Base-by-base conservation (phyloP, 441 rosid species). In the Erodium chrysanthum region DNA sequence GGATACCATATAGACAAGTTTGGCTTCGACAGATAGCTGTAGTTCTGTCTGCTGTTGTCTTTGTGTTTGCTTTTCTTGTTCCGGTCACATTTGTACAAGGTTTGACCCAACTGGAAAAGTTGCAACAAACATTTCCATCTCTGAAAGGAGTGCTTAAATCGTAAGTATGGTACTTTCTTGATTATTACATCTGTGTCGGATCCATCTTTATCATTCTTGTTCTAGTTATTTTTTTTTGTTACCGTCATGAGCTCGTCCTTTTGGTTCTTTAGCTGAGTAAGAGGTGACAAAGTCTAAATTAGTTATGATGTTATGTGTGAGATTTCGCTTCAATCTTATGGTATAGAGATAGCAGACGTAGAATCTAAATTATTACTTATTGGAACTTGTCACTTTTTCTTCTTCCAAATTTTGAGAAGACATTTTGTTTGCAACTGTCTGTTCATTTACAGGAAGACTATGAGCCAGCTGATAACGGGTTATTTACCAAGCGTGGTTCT, bases 401-500 rank as follows among this genome's bases (percentile, higher is more conserved):
- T 29, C 33, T 14, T 37, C 18, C 54, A 5, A 7, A 10, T 23
- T 22, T 21, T 58, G 22, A 58, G 63, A 18, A 18, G 17, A 29
- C 37, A 62, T 1, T 33, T 18, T 54, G 29, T 56, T 50, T 17
- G 69, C 27, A 68, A 3, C 52, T 18, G 66, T 71, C 46, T 70
- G 65, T 75, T 72, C 69, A n/a, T 66, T 4, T 77, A 83, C 88
- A 93, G 98, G 81, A 75, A 65, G 68, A 76, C 63, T 40, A 73
- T 93, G 75, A 75, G 14, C 56, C 88, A 73, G 76, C 66, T 93
- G 78, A 75, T 93, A 66, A 91, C 98, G 50, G 98, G 98, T 66
- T 93, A 93, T 78, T 77, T 93, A 76, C 98, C 98, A 42, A 93
- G 98, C 79, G 97, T 93, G 75, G 68, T 89, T 66, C 73, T 93